phyloP scores from a whole-genome alignment of 2,329 filamentous ascomycete genomes.

The Neopestalotiopsis sp. region DNA sequence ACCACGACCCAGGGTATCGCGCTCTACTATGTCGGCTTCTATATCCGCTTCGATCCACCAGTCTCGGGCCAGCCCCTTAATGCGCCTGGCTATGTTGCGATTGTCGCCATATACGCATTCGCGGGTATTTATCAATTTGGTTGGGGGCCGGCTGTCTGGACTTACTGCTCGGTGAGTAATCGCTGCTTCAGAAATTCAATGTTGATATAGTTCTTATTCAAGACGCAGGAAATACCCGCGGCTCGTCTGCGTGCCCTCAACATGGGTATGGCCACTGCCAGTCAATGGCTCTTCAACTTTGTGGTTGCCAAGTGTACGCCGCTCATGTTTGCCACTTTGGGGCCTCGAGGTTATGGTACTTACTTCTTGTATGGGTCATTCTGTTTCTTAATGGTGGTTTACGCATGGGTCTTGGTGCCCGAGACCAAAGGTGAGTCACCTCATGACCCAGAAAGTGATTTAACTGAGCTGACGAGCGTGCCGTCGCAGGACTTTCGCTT shows the following conservation, averaged over 20 bases:
- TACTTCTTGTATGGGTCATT: constrained; percentile 75
- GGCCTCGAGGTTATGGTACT: constrained; percentile 55
- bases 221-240: constrained; percentile 68
- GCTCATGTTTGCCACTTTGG: constrained; percentile 67
- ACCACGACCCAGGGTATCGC: constrained; percentile 36
- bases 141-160: constrained; percentile 77
- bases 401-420: constrained; percentile 71
- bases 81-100: constrained; percentile 71
- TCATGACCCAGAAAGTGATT: no score
- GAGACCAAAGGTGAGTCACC: constrained; percentile 67
- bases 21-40: constrained; percentile 76
- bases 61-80: constrained; percentile 51
- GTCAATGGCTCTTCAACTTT: constrained; percentile 79
- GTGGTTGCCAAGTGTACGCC: constrained; percentile 72
- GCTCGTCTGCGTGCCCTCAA: constrained; percentile 70
- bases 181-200: constrained; percentile 39
- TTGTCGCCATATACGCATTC: constrained; percentile 76
- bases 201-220: background rate
- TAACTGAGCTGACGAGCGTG: background rate
- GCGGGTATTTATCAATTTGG: constrained; percentile 71
- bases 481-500: background rate
- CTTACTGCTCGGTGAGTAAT: constrained; percentile 47
- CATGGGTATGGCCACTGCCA: constrained; percentile 71
- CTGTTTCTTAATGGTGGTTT: constrained; percentile 68
- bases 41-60: constrained; percentile 68